A percentile compares a stretch with the other conserved stretches of the same genome.
Conservation (phyloP, 495 filamentous ascomycete species). For the Cercophora sp. region DNA sequence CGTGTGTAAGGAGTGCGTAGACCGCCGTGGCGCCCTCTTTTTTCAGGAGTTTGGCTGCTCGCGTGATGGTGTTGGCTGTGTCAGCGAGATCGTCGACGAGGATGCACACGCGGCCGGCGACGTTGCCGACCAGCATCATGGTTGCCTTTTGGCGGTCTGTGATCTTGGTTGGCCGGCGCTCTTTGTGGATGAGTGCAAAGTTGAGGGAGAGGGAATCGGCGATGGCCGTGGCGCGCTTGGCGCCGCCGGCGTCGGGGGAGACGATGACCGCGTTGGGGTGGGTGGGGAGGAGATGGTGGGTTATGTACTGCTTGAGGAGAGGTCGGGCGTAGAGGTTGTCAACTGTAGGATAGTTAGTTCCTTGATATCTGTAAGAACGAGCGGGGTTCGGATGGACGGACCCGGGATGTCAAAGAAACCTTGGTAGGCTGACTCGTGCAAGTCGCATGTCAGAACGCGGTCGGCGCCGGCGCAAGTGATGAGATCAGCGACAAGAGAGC, state of each 20-base stretch:
- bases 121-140: slow-evolving; percentile 97
- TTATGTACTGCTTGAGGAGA: slow-evolving; percentile 85
- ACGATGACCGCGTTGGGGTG: slow-evolving; percentile 89
- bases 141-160: slow-evolving; percentile 92
- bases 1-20: slow-evolving; percentile 89
- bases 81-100: slow-evolving; percentile 93
- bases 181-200: slow-evolving; percentile 98
- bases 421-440: slow-evolving; percentile 72
- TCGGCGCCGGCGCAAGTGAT: slow-evolving; percentile 93
- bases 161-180: slow-evolving; percentile 92
- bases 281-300: slow-evolving; percentile 78
- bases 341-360: slow-evolving; percentile 43
- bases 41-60: slow-evolving; percentile 92
- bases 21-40: slow-evolving; percentile 86
- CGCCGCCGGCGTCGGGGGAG: slow-evolving; percentile 94
- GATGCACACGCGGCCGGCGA: slow-evolving; percentile 77
- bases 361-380: neutral
- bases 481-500: slow-evolving; percentile 89
- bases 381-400: neutral
- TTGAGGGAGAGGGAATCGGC: slow-evolving; percentile 88
- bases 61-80: slow-evolving; percentile 94
- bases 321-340: slow-evolving; percentile 93
- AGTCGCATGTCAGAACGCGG: slow-evolving; percentile 93
- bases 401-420: slow-evolving; percentile 93
- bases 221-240: slow-evolving; percentile 95